A percentile compares a stretch with the other conserved stretches of the same genome.
Conservation (phyloP, 2,329 filamentous ascomycete genomes). For the Aspergillus vadensis region DNA sequence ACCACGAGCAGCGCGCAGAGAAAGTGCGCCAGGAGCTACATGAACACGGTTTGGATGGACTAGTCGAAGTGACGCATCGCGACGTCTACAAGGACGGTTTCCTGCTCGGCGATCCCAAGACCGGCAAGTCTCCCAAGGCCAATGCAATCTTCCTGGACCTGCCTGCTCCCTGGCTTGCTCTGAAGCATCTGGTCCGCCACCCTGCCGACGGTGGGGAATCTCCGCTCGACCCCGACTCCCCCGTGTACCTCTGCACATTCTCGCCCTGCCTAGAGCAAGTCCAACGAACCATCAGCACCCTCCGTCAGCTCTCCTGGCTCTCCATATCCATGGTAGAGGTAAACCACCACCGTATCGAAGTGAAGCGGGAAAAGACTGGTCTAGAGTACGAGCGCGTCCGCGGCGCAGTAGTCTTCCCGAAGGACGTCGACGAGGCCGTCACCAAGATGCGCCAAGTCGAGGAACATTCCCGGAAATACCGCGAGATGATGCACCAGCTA, state of each 20-base stretch:
- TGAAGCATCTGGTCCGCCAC: slow-evolving; percentile 49
- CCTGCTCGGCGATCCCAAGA: slow-evolving; percentile 37
- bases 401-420: slow-evolving; percentile 66
- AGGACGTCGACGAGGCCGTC: slow-evolving; percentile 77
- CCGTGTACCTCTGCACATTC: slow-evolving; percentile 86
- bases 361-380: slow-evolving; percentile 78
- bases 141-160: slow-evolving; percentile 54
- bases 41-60: slow-evolving; percentile 46
- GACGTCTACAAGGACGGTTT: slow-evolving; percentile 55
- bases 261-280: slow-evolving; percentile 97
- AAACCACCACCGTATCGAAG: slow-evolving; percentile 74
- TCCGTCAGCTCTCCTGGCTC: slow-evolving; percentile 83
- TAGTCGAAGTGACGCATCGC: slow-evolving; percentile 51
- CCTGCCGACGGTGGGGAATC: slow-evolving; percentile 41
- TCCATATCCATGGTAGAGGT: slow-evolving; percentile 95
- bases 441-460: slow-evolving; percentile 73
- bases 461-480: slow-evolving; percentile 66
- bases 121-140: slow-evolving; percentile 45
- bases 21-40: slow-evolving; percentile 47
- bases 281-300: slow-evolving; percentile 75
- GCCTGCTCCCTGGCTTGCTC: slow-evolving; percentile 53
- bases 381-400: slow-evolving; percentile 67
- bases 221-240: slow-evolving; percentile 69
- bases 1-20: slow-evolving; percentile 47
- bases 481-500: slow-evolving; percentile 43